Base-by-base conservation (phyloP, 768 basidiomycete species). In the Boletus reticuloceps region DNA sequence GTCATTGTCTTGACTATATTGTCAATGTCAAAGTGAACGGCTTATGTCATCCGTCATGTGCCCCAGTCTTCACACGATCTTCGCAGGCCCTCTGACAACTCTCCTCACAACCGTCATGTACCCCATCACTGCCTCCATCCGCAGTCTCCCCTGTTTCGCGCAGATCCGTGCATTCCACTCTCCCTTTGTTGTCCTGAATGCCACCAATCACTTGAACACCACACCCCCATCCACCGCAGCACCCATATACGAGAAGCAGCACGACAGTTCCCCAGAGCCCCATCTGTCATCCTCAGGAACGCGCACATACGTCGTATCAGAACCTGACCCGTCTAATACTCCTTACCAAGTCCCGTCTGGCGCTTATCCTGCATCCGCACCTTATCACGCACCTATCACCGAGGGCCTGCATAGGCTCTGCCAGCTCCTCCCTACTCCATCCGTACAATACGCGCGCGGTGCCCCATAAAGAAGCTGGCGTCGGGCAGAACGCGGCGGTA, bases 311-410 rank as follows among this genome's bases (percentile, higher is more conserved):
- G 85, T 89, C 58, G 88, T 89, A 58, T 88, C 85, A 32, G 78
- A 86, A 66, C 88, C 88, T 38, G 85, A 89, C 70, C 77, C 81
- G 34, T 74, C 82, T 53, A 67, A 83, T 52, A 79, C 76, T 41
- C 80, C 81, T 32, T 88, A 88, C 61, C 74, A 80, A 60, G 86
- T 90, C n/a, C 88, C 88, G 2, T 80, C 82, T 12, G 88, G 88
- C 60, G 88, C 86, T 6, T 84, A 83, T 67, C 77, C 81, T 40
- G 75, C 76, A 31, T 78, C 80, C 20, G 68, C 75, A 2, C 74
- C 83, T 17, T 80, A 78, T 64, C 69, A 74, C 52, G 66, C 77
- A 17, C 74, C 78, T 36, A 68, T 72, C 31, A 60, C 69, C 4
- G 63, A 69, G 44, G 73, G 66, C 46, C 68, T 74, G 55, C 68